These are phyloP conservation scores for Trapa incisa DNA, from an alignment of 345 rosid species.

Conservation along the genomic window DNA sequence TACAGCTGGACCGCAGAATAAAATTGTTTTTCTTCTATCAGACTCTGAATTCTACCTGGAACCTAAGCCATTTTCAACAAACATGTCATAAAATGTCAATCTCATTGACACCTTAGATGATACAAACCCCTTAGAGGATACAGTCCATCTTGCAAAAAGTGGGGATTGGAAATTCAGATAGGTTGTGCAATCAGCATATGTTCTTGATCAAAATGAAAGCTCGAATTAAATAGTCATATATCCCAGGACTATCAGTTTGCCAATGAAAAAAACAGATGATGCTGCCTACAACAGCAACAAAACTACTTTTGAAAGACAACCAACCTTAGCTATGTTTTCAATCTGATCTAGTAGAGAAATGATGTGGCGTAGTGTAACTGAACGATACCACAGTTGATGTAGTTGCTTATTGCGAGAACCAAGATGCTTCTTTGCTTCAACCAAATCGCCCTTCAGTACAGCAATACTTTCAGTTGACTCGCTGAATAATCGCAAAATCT, in stretches of 20 bases:
- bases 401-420: conserved; percentile 87
- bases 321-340: conserved; percentile 96
- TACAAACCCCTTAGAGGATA: neutral
- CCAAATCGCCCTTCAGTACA: conserved; percentile 70
- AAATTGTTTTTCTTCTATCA: conserved; percentile 70
- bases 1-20: conserved; percentile 87
- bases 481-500: conserved; percentile 92
- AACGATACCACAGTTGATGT: conserved; percentile 98
- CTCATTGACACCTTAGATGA: neutral
- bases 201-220: neutral
- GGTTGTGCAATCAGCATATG: neutral
- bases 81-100: neutral
- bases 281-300: neutral
- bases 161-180: neutral
- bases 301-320: conserved; percentile 13
- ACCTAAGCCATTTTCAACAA: conserved; percentile 32
- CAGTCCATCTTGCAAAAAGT: neutral
- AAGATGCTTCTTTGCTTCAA: conserved; percentile 74
- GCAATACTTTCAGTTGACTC: conserved; percentile 75
- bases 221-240: neutral
- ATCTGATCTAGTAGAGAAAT: conserved; percentile 89
- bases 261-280: neutral
- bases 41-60: conserved; percentile 81
- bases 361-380: conserved; percentile 94
- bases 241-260: neutral